Percentiles rank a stretch among this genome's conserved stretches.
These are phyloP conservation scores for Polychaeton citri DNA, from an alignment of 2,329 filamentous ascomycete species.

Conservation along the genomic window DNA sequence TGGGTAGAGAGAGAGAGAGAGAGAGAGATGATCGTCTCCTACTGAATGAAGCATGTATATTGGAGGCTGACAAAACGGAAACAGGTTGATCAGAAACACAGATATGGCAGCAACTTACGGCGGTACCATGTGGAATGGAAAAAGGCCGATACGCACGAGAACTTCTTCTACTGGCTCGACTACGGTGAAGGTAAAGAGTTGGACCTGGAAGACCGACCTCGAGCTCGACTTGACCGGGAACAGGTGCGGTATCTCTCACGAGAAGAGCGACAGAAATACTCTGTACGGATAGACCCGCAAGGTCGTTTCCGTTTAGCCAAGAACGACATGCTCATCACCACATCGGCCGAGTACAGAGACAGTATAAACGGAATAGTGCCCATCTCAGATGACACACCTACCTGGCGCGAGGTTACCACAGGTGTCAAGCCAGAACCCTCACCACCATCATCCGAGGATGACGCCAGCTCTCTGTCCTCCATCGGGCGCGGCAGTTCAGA, in stretches of 20 bases:
- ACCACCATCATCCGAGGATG: conserved; percentile 11
- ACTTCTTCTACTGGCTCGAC: conserved; percentile 92
- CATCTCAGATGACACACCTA: conserved; percentile 29
- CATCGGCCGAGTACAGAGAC: conserved; percentile 61
- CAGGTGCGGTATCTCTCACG: conserved; percentile 71
- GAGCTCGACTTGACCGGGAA: conserved; percentile 62
- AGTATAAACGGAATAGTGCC: conserved; percentile 52
- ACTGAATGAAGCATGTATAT: no score
- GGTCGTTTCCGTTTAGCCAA: conserved; percentile 80
- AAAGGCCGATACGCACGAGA: conserved; percentile 59
- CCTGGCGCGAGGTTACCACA: conserved; percentile 25
- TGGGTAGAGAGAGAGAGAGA: conserved; percentile 24
- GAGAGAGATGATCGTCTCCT: no score
- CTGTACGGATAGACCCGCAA: conserved; percentile 60
- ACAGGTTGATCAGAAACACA: conserved; percentile 50
- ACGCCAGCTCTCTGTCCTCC: conserved; percentile 22
- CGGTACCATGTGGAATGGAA: conserved; percentile 81
- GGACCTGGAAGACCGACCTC: conserved; percentile 57
- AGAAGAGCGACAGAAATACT: conserved; percentile 69
- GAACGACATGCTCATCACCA: conserved; percentile 65
- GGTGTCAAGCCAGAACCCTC: conserved; percentile 13
- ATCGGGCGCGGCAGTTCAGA: conserved; percentile 43
- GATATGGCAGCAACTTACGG: conserved; percentile 71
- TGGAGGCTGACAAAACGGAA: background rate
- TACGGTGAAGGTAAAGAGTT: conserved; percentile 59